Conservation (phyloP, 1,284 basidiomycete species). For the Lignosus rhinocerotis region DNA sequence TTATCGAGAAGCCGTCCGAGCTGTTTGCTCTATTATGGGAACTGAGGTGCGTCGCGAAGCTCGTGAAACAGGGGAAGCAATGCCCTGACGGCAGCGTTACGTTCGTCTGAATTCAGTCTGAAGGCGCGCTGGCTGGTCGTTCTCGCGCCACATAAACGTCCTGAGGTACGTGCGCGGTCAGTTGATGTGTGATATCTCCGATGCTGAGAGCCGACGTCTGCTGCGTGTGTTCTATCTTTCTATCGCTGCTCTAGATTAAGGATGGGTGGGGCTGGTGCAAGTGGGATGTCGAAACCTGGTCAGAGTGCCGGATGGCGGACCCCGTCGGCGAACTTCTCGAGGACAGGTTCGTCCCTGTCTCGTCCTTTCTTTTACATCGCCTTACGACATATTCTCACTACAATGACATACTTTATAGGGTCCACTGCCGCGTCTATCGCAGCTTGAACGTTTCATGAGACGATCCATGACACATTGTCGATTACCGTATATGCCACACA, state of each 20-base stretch:
- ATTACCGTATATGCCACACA: neutral
- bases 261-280: constrained; percentile 73
- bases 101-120: constrained; percentile 36
- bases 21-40: constrained; percentile 67
- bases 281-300: constrained; percentile 65
- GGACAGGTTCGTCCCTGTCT: constrained; percentile 47
- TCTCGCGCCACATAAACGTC: constrained; percentile 74
- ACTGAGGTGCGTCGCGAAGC: constrained; percentile 35
- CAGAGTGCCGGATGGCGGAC: constrained; percentile 42
- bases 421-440: constrained; percentile 49
- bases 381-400: neutral
- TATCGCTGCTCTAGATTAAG: constrained; percentile 51
- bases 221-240: neutral
- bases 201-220: neutral
- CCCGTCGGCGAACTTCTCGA: constrained; percentile 49
- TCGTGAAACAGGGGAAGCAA: neutral
- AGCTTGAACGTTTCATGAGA: constrained; percentile 24
- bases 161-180: constrained; percentile 48
- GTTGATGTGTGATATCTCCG: neutral
- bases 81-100: neutral
- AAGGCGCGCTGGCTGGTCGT: constrained; percentile 66
- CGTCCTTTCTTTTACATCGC: neutral
- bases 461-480: neutral
- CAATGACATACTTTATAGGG: constrained; percentile 30
- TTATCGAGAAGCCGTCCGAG: constrained; percentile 60